Conservation (phyloP, 179 eudicot species). For the Sideroxylon spinosum region DNA sequence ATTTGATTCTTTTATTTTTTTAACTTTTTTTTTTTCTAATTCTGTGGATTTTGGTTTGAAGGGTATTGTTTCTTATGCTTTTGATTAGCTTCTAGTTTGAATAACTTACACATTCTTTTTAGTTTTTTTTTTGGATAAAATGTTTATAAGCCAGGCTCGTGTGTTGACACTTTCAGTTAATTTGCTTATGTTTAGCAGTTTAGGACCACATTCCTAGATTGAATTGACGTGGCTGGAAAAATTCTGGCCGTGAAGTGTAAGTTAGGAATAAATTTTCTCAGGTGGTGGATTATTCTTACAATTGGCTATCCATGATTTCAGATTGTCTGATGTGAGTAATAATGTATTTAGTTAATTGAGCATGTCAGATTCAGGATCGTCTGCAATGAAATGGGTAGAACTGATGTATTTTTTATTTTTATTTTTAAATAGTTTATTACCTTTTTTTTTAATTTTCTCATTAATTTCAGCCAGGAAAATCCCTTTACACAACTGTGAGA, state of each 20-base stretch:
- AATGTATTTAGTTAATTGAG: too few species aligned
- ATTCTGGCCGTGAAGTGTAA: neutral
- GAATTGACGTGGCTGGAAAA: neutral
- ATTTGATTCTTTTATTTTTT: neutral
- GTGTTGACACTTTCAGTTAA: neutral
- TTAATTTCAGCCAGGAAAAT: constrained; percentile 76
- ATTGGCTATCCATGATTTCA: too few species aligned
- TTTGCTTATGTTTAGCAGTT: neutral
- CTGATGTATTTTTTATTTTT: neutral
- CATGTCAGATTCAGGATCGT: too few species aligned
- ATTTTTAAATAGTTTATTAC: neutral
- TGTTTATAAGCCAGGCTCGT: neutral
- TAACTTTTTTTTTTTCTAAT: neutral
- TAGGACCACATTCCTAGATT: neutral
- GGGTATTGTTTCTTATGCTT: neutral
- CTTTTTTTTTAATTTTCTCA: neutral
- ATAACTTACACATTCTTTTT: neutral
- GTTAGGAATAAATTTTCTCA: neutral
- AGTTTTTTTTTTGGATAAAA: neutral
- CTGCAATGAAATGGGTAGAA: neutral
- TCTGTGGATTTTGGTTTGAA: neutral
- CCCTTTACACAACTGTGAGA: constrained; percentile 86
- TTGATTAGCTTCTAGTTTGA: neutral
- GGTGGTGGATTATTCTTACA: too few species aligned
- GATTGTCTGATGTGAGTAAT: neutral